Evolutionary conservation across 306 rosid genomes (phyloP).

Genomic region (Luffa aegyptiaca): DNA sequence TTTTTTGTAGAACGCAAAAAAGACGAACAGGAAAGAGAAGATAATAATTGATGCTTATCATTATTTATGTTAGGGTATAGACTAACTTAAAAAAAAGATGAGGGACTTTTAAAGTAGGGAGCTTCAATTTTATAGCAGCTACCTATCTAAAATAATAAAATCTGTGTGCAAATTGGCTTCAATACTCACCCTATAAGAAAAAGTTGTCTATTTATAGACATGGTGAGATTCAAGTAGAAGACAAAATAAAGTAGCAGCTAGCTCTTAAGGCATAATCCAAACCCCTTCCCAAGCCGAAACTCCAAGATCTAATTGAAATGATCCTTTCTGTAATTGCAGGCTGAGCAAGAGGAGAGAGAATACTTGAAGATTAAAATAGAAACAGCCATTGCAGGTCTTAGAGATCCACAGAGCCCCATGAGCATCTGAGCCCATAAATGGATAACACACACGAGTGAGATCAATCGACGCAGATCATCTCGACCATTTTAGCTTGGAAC

Average conservation of each 20-base stretch:
- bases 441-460: neutral
- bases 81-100: too few relatives aligned
- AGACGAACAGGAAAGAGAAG: neutral
- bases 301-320: neutral
- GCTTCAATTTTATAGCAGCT: neutral
- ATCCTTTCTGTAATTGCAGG: constrained; percentile 35
- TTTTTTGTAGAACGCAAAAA: neutral
- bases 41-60: neutral
- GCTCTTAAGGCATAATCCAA: neutral
- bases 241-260: neutral
- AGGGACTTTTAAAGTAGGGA: neutral
- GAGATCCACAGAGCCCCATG: constrained; percentile 75
- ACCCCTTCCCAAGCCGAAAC: neutral
- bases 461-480: neutral
- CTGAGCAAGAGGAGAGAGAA: constrained; percentile 77
- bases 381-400: constrained; percentile 66
- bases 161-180: neutral
- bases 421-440: constrained; percentile 33
- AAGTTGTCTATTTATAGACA: neutral
- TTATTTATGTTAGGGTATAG: neutral
- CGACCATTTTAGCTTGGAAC: neutral
- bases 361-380: constrained; percentile 44
- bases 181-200: too few relatives aligned
- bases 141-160: too few relatives aligned
- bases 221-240: neutral